Conservation (phyloP, 257 asterid genomes). For the Gynochthodes officinalis region DNA sequence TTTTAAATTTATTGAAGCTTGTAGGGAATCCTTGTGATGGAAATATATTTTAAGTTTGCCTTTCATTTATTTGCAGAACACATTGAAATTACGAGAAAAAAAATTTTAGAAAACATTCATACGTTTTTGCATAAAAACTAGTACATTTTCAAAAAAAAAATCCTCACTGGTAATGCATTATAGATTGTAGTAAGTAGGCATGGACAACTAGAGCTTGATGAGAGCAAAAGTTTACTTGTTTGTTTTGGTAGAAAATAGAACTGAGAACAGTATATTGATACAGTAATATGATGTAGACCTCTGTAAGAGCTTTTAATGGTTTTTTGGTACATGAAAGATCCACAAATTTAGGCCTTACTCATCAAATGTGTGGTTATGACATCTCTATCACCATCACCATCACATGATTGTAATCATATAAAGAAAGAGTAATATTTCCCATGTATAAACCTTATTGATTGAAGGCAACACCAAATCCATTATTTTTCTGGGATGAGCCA, state of each 20-base stretch:
- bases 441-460: neutral
- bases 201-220: too few relatives aligned
- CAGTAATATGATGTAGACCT: neutral
- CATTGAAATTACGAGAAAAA: neutral
- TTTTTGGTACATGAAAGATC: neutral
- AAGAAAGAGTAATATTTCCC: neutral
- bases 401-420: constrained; percentile 9
- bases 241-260: neutral
- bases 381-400: constrained; percentile 14
- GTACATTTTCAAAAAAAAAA: too few relatives aligned
- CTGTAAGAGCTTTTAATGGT: neutral
- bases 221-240: too few relatives aligned
- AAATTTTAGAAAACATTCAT: neutral
- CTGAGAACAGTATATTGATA: neutral
- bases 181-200: too few relatives aligned
- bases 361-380: neutral
- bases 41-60: neutral
- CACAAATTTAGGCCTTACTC: neutral
- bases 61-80: neutral
- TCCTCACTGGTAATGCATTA: too few relatives aligned
- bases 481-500: neutral
- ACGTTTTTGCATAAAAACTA: neutral
- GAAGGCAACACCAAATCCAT: neutral
- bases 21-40: neutral
- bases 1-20: neutral